These are phyloP conservation scores for Pichia sp. DNA, from an alignment of 1,139 yeast species.

Conservation along the genomic window DNA sequence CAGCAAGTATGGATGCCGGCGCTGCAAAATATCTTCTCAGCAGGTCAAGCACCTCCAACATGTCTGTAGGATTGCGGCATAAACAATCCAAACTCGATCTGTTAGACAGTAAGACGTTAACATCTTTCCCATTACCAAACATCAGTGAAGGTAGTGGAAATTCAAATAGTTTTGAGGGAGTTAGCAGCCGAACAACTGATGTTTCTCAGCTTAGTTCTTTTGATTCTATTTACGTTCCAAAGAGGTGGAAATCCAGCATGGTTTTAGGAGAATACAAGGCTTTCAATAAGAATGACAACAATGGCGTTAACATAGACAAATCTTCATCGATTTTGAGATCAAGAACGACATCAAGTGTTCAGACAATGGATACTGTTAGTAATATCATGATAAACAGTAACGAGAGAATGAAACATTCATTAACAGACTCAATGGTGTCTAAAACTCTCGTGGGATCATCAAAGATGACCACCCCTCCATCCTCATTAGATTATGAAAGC, in stretches of 20 bases:
- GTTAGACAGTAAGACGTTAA: conserved; percentile 55
- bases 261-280: neutral
- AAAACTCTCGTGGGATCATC: conserved; percentile 4
- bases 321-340: conserved; percentile 21
- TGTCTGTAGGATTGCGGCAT: conserved; percentile 15
- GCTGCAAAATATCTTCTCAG: neutral
- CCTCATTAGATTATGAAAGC: conserved; percentile 15
- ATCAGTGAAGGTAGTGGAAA: conserved; percentile 38
- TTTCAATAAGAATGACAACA: neutral
- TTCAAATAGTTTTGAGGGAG: neutral
- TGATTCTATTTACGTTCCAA: neutral
- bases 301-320: neutral
- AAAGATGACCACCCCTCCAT: conserved; percentile 14
- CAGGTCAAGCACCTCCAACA: neutral
- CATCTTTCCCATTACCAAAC: conserved; percentile 58
- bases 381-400: neutral
- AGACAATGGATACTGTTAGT: conserved; percentile 23
- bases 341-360: conserved; percentile 31
- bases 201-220: neutral
- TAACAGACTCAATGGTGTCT: conserved; percentile 9
- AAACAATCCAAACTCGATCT: conserved; percentile 54
- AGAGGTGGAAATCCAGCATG: neutral
- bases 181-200: neutral
- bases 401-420: conserved; percentile 1
- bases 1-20: neutral